Conservation (phyloP, 2,329 filamentous ascomycete species). For the Pseudogymnoascus sp. region DNA sequence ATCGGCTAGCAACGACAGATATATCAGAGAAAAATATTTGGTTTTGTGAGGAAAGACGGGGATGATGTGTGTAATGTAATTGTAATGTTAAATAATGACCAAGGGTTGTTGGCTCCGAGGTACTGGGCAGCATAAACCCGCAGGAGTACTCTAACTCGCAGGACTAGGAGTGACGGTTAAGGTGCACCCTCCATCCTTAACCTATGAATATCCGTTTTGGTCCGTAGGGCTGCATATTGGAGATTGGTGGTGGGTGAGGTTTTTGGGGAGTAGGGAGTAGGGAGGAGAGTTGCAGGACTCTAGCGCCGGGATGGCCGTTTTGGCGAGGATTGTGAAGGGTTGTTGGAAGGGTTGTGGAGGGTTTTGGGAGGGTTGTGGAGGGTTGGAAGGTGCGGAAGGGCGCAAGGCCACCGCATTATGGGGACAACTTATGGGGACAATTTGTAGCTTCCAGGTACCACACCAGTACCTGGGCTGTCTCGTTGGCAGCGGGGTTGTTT, state of each 20-base stretch:
- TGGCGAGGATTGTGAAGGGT: neutral
- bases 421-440: too few species aligned
- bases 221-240: neutral
- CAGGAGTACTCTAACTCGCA: neutral
- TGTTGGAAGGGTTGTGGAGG: neutral
- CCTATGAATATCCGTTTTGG: neutral
- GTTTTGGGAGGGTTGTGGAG: neutral
- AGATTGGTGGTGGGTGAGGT: neutral
- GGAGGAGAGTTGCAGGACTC: neutral
- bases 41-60: neutral
- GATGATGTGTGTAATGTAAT: neutral
- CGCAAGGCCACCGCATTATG: neutral
- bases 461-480: neutral
- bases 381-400: neutral
- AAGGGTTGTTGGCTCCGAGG: neutral
- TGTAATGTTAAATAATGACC: neutral
- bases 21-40: neutral
- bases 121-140: neutral
- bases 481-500: neutral
- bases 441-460: neutral
- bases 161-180: neutral
- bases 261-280: neutral
- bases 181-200: neutral
- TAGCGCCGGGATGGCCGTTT: slow-evolving; percentile 3
- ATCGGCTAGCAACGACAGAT: neutral